Base-by-base conservation (phyloP, 2,329 filamentous ascomycete species). In the Cadophora malorum region DNA sequence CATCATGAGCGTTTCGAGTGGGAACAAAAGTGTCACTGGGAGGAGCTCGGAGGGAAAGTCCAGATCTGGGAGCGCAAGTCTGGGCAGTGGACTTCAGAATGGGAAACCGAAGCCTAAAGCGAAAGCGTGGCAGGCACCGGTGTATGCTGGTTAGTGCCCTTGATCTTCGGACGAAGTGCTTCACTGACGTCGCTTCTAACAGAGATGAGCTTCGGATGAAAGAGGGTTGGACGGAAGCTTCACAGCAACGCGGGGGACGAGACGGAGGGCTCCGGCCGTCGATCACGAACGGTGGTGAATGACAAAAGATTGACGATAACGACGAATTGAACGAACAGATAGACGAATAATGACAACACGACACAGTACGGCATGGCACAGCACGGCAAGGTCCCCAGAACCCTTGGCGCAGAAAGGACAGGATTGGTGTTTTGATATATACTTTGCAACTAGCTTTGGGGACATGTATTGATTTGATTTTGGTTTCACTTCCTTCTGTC, bases 71-170 rank as follows among this genome's bases (percentile, higher is more conserved):
- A 71, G 65, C 31, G 75, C 77, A 35, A 74, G 74, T 66, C 74
- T 74, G 31, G 65, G 64, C 23, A 67, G 62, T 23, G 69, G 68
- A 16, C 63, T 50, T 69, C 63, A 74, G 66, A 70, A 68, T 63
- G 72, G 72, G 16, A 74, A 70, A 21, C 45, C 63, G 69, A 79
- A 75, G 71, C 75, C 70, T 66, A 79, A 80, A 74, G 77, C 76
- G 59, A 79, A 80, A 70, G 76, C 77, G 33, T 82, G 81, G 80
- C 79, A 82, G 69, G 74, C 79, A 52, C 78, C 79, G 47, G 76
- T 80, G 35, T 81, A 81, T 75, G 76, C 79, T 73, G 79, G 77
- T 78, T 63, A 7, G 67, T 66, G 10, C 45, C 14, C 19, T 6
- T 5, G 16, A 49, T 38, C 53, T 19, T 47, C 19, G 4, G 23